Evolutionary conservation across 73 alveolate genomes (phyloP), one percentile per base, ranked within the genome.

Genomic region (Paraurostyla sp.): DNA sequence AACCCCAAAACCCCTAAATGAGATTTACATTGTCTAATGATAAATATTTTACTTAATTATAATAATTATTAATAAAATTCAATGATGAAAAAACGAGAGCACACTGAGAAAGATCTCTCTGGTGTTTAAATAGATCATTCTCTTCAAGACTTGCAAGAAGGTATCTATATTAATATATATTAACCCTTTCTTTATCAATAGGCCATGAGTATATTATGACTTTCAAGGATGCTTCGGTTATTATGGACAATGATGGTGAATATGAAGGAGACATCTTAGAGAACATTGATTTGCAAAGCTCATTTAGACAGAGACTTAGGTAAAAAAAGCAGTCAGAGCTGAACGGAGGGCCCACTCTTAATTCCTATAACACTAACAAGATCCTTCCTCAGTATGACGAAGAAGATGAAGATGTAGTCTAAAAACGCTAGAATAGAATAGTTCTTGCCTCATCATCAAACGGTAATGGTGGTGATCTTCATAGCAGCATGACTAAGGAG

Each of bases 341-440:
- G 45, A 32, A 43, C 52, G 88, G 52, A 42, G 83, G 60, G 13
- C 35, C 56, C 16, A 22, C n/a, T 29, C 23, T 58, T 1, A 13
- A 18, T 6, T 69, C 29, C 33, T 11, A 30, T 16, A 80, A 56
- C 33, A 45, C 56, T 0, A 60, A 50, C 27, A 41, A 48, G 35
- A 81, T 89, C 0, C 76, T 89, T 32, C 83, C 83, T 11, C 46
- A 89, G 50, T 89, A 89, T 49, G 94, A 89, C 49, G 84, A 71
- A 38, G 94, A 81, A 9, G 94, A 89, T 22, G 84, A 71, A 30
- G 94, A 81, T 29, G 35, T 18, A 25, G 83, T 29, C 29, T 56
- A 51, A n/a, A 80, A 60, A n/a, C 60, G 22, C 23, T 27, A 59
- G 32, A 65, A 35, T 35, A 48, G 75, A 35, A 56, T 40, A 0